Evolutionary conservation across 495 filamentous ascomycete genomes (phyloP).

Genomic region (Trichoderma reesei): DNA sequence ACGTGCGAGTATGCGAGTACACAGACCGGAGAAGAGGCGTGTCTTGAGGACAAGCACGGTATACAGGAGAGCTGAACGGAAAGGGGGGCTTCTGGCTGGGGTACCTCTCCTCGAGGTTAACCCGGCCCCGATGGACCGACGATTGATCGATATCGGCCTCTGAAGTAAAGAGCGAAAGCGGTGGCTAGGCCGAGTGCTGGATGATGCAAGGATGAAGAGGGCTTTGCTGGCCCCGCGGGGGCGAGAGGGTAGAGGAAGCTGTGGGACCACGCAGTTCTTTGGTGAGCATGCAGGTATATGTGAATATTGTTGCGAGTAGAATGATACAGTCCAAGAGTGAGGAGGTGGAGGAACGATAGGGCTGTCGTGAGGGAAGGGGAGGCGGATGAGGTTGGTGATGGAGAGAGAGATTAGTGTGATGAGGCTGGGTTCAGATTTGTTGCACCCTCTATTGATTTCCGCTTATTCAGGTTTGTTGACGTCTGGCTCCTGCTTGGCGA

Average conservation of each 20-base stretch:
- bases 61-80: not conserved
- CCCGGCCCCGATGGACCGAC: not conserved
- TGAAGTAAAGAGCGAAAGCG: not conserved
- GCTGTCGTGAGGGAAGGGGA: not conserved
- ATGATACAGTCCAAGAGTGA: not conserved
- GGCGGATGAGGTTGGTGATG: not conserved
- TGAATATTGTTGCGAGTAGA: not conserved
- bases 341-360: not conserved
- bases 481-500: too few species aligned
- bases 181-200: not conserved
- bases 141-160: not conserved
- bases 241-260: not conserved
- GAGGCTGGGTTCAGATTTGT: not conserved
- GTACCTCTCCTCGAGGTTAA: not conserved
- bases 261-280: not conserved
- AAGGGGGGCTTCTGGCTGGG: not conserved
- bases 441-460: not conserved
- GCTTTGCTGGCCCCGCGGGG: not conserved
- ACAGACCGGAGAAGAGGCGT: not conserved
- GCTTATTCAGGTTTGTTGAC: not conserved
- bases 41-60: not conserved
- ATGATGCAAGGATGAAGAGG: not conserved
- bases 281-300: not conserved
- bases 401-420: not conserved
- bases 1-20: not conserved